Evolutionary conservation across 2,329 filamentous ascomycete genomes (phyloP).

Genomic region (Ceratocystis colombiana): DNA sequence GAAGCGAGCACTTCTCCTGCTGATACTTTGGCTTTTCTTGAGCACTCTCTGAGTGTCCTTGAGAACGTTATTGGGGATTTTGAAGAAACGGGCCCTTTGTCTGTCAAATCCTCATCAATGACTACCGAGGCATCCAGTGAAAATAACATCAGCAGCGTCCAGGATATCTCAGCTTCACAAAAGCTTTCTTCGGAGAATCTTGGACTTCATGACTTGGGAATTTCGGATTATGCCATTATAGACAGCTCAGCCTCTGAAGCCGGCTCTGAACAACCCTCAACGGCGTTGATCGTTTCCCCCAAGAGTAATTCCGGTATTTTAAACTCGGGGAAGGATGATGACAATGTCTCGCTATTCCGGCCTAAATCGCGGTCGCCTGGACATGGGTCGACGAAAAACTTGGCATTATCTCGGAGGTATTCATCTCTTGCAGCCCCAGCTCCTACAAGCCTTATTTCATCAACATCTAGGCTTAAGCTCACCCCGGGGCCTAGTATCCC

Average conservation of each 20-base stretch:
- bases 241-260: conserved; percentile 23
- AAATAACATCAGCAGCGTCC: background rate
- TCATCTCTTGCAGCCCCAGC: background rate
- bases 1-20: background rate
- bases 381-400: background rate
- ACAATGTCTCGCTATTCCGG: background rate
- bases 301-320: background rate
- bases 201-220: background rate
- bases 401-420: background rate
- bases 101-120: background rate
- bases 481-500: conserved; percentile 1
- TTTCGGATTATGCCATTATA: conserved; percentile 19
- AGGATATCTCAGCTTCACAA: conserved; percentile 20
- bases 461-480: background rate
- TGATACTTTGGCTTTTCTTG: conserved; percentile 8
- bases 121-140: background rate
- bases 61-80: conserved; percentile 3
- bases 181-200: conserved; percentile 11
- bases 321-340: background rate
- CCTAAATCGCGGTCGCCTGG: conserved; percentile 6
- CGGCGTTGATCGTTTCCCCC: conserved; percentile 23
- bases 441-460: background rate
- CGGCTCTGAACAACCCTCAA: conserved; percentile 19
- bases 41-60: conserved; percentile 5
- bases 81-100: background rate